Evolutionary conservation across 257 asterid species (phyloP), one percentile per base, ranked within the genome.

Genomic region (Apocynum venetum): DNA sequence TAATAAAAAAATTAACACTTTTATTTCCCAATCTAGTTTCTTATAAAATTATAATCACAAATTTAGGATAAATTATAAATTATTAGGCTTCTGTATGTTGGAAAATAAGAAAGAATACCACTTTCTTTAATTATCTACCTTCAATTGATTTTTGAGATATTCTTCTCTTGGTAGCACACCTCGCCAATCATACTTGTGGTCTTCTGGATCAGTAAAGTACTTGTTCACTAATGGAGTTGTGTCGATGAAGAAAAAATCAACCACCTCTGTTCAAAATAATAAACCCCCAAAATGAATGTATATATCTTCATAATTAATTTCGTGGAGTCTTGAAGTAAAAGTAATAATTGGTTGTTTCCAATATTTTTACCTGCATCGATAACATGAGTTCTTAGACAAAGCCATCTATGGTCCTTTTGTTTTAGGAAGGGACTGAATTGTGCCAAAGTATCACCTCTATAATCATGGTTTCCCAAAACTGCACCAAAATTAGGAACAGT

Each of bases 391-490:
- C 92, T 92, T 72, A 47, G 60, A 76, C 97, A 92, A 68, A 66
- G 55, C 96, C 97, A 92, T 65, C 91, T 83, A 8, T 8, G 51
- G 20, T 92, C 97, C 56, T 68, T 82, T 61, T 79, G 78, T 36
- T 36, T 80, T 0, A 89, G 93, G 7, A 44, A 38, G 5, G 87
- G 84, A 66, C 91, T 91, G 80, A 91, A 40, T 59, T 92, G 97
- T 43, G 93, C 95, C 79, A 71, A 78, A 6, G 84, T 82, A 51
- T 81, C 85, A 1, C 96, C 97, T 70, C 76, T 83, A 38, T 91
- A 92, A 53, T 92, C 96, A 70, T 92, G 97, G 84, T 91, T 91
- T 19, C 97, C 97, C 71, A 91, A 80, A 67, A 92, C 97, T 92
- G 80, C 75, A 71, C 73, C 19, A 49, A 41, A 3, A 59, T 38